Evolutionary conservation across 2,329 filamentous ascomycete genomes (phyloP).

Genomic region (Venturia aucupariae): DNA sequence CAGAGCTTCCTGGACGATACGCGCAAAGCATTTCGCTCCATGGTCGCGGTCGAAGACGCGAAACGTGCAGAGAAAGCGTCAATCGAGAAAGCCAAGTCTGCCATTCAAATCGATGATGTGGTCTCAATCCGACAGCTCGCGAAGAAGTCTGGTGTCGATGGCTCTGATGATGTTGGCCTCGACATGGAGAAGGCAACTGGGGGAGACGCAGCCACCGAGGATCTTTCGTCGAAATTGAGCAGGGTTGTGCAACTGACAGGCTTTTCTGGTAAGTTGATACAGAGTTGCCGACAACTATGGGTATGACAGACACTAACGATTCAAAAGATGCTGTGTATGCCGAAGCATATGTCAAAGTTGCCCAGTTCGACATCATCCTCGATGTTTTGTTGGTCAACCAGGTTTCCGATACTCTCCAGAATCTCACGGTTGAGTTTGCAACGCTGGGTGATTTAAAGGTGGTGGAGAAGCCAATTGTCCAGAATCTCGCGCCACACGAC

Average conservation of each 20-base stretch:
- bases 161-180: slow-evolving; percentile 73
- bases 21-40: slow-evolving; percentile 86
- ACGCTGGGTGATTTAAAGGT: slow-evolving; percentile 96
- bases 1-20: slow-evolving; percentile 91
- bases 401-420: slow-evolving; percentile 91
- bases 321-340: slow-evolving; percentile 71
- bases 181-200: slow-evolving; percentile 93
- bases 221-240: slow-evolving; percentile 87
- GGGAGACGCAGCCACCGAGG: slow-evolving; percentile 74
- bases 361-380: slow-evolving; percentile 96
- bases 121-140: slow-evolving; percentile 86
- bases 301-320: not conserved
- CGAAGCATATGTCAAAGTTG: slow-evolving; percentile 97
- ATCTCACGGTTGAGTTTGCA: slow-evolving; percentile 96
- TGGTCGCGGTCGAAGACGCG: slow-evolving; percentile 96
- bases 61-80: slow-evolving; percentile 95
- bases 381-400: slow-evolving; percentile 89
- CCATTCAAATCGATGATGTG: slow-evolving; percentile 91
- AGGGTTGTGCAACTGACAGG: slow-evolving; percentile 94
- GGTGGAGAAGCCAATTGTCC: slow-evolving; percentile 89
- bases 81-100: slow-evolving; percentile 82
- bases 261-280: slow-evolving; percentile 56
- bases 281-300: too few relatives aligned
- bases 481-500: slow-evolving; percentile 89
- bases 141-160: slow-evolving; percentile 79